Percentiles rank a stretch among this genome's conserved stretches.
These are phyloP conservation scores for Cladosporium halotolerans DNA, from an alignment of 2,329 filamentous ascomycete species.

Conservation along the genomic window DNA sequence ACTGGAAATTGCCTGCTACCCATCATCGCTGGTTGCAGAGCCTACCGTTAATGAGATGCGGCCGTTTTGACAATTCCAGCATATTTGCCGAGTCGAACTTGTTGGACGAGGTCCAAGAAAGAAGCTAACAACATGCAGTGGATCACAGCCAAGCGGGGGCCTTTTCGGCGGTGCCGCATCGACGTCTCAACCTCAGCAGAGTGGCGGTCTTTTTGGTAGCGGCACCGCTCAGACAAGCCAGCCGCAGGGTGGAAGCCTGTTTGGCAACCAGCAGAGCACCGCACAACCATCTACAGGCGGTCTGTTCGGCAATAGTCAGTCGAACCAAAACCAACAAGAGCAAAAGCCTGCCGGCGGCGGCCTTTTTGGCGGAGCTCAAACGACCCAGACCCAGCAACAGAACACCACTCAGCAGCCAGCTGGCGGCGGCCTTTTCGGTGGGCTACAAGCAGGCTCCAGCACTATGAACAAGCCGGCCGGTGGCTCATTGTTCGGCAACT, in stretches of 20 bases:
- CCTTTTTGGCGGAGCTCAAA: slow-evolving; percentile 13
- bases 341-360: slow-evolving; percentile 13
- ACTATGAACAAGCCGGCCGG: not conserved
- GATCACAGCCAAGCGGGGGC: slow-evolving; percentile 13
- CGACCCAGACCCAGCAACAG: slow-evolving; percentile 2
- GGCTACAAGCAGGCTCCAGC: slow-evolving; percentile 13
- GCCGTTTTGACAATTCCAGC: not conserved
- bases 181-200: slow-evolving; percentile 20
- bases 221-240: not conserved
- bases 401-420: slow-evolving; percentile 13
- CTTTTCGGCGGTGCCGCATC: slow-evolving; percentile 23
- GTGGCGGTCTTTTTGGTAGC: slow-evolving; percentile 27
- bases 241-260: slow-evolving; percentile 17
- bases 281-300: slow-evolving; percentile 16
- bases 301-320: slow-evolving; percentile 33
- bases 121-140: slow-evolving; percentile 7
- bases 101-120: slow-evolving; percentile 5
- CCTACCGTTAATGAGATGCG: not conserved
- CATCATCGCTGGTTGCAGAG: not conserved
- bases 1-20: not conserved
- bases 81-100: not conserved
- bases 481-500: slow-evolving; percentile 24
- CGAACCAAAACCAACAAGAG: slow-evolving; percentile 26
- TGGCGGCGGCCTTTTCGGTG: slow-evolving; percentile 16
- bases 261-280: slow-evolving; percentile 18